Base-by-base conservation (phyloP, 495 filamentous ascomycete genomes). In the Penicillium verhagenii region DNA sequence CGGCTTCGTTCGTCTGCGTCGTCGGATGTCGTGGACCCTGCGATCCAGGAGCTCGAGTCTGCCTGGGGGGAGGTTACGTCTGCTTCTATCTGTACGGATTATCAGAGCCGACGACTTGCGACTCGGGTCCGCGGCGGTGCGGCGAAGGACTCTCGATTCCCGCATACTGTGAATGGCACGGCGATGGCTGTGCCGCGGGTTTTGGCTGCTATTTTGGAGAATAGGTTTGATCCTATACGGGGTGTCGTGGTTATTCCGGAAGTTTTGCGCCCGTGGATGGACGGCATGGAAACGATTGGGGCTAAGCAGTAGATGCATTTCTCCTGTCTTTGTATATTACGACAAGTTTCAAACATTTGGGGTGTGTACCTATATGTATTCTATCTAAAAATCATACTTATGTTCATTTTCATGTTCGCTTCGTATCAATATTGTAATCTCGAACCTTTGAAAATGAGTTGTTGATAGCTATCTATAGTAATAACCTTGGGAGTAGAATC, bases 11-110 rank as follows among this genome's bases (percentile, higher is more conserved):
- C 59, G 2, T n/a, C 29, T 1, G 26, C 40, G 18, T 26, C 45
- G 2, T 13, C 35, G 0, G 46, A 53, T 6, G 54, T 55, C 6
- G 43, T 50, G 8, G 59, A 61, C 29, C 33, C 54, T 0, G 26
- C 47, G 4, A 25, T 52, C 3, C 38, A 61, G 14, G 75, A 79
- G 26, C 74, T 82, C 16, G 86, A 92, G 66, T 82, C 85, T 23
- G 93, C 91, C 11, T 98, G 90, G 88, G 94, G 94, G 26, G 94
- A 98, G 69, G 89, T 98, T 10, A 96, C 92, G 0, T 90, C 86
- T 48, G 85, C 91, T 11, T 93, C 89, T 49, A 87, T 92, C 53
- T 98, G 94, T 69, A 94, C 91, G 4, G 95, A 97, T 67, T 97
- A 97, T 71, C 94, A 98, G 77, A 86, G 82, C 19, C 79, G 94